A percentile compares a stretch with the other conserved stretches of the same genome.
Conservation (phyloP, 2,329 filamentous ascomycete species). For the Monilinia fructicola region DNA sequence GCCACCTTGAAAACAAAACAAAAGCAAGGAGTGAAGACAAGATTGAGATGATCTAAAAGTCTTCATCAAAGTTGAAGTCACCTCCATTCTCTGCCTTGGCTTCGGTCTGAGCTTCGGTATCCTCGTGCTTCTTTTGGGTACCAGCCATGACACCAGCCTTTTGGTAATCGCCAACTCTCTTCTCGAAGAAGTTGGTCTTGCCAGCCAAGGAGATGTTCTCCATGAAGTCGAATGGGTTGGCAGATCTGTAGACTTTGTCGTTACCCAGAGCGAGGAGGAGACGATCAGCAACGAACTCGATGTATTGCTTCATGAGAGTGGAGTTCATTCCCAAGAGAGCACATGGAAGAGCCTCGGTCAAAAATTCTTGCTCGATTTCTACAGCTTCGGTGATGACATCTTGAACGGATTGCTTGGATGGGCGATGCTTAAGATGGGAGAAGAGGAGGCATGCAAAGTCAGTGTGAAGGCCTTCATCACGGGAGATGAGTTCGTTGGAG, state of each 20-base stretch:
- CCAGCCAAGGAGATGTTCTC: slow-evolving; percentile 98
- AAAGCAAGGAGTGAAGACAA: slow-evolving; percentile 18
- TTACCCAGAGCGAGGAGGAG: slow-evolving; percentile 91
- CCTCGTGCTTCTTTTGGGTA: slow-evolving; percentile 70
- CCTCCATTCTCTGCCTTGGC: slow-evolving; percentile 61
- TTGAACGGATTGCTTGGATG: slow-evolving; percentile 75
- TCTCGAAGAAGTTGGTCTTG: slow-evolving; percentile 99
- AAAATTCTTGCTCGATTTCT: slow-evolving; percentile 92
- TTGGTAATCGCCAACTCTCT: slow-evolving; percentile 98
- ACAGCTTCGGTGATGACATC: slow-evolving; percentile 95
- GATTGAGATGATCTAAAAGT: slow-evolving; percentile 89
- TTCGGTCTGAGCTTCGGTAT: slow-evolving; percentile 48
- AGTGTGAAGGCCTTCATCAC: slow-evolving; percentile 98
- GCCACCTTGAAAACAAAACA: slow-evolving; percentile 26
- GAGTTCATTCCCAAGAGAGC: slow-evolving; percentile 97
- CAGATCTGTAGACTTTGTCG: slow-evolving; percentile 85
- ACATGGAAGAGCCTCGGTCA: slow-evolving; percentile 91
- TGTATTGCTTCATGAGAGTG: slow-evolving; percentile 98
- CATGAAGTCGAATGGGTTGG: slow-evolving; percentile 99
- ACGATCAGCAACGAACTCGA: slow-evolving; percentile 97
- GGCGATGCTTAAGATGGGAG: slow-evolving; percentile 94
- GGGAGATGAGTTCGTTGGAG: slow-evolving; percentile 99
- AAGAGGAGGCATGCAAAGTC: slow-evolving; percentile 98
- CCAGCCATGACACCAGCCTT: slow-evolving; percentile 98
- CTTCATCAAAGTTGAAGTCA: slow-evolving; percentile 92